Conservation (phyloP, 2,329 filamentous ascomycete species). For the Periglandula ipomoeae region DNA sequence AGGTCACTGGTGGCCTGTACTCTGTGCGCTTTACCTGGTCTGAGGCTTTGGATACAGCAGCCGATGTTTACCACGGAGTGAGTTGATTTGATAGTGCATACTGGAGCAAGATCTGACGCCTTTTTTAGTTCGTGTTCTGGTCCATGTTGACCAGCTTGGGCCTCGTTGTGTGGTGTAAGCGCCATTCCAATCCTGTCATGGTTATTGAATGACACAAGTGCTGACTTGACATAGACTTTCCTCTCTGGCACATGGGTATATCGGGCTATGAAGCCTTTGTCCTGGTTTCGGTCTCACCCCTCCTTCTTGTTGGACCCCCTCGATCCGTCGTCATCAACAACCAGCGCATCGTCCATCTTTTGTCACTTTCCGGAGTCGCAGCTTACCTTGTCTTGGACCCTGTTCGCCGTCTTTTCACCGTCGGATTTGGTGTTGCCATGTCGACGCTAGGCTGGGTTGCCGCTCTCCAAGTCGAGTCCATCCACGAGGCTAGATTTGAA, state of each 20-base stretch:
- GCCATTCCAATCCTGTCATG: not conserved
- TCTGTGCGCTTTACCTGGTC: constrained; percentile 62
- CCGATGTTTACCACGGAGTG: constrained; percentile 88
- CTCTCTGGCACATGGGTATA: constrained; percentile 98
- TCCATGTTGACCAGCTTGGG: constrained; percentile 85
- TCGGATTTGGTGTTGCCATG: constrained; percentile 73
- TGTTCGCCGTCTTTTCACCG: constrained; percentile 65
- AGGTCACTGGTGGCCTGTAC: constrained; percentile 61
- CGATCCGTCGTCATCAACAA: constrained; percentile 61
- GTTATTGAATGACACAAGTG: not conserved
- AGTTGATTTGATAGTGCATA: constrained; percentile 20
- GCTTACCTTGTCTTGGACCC: constrained; percentile 71
- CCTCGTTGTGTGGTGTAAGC: constrained; percentile 86
- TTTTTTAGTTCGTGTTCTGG: constrained; percentile 82
- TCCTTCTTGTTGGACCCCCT: constrained; percentile 64
- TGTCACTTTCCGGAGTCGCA: constrained; percentile 69
- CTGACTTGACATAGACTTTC: constrained; percentile 57
- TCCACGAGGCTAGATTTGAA: constrained; percentile 68
- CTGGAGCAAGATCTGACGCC: constrained; percentile 12
- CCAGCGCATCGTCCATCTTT: constrained; percentile 60
- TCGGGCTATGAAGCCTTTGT: constrained; percentile 90
- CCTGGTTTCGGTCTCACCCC: constrained; percentile 73
- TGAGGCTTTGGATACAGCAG: constrained; percentile 68
- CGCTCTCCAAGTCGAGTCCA: constrained; percentile 69
- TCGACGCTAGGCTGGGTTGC: constrained; percentile 78